Evolutionary conservation across 371 early-diverging fungal genomes (phyloP), one percentile per base, ranked within the genome.

Genomic region (Saksenaea vasiformis): DNA sequence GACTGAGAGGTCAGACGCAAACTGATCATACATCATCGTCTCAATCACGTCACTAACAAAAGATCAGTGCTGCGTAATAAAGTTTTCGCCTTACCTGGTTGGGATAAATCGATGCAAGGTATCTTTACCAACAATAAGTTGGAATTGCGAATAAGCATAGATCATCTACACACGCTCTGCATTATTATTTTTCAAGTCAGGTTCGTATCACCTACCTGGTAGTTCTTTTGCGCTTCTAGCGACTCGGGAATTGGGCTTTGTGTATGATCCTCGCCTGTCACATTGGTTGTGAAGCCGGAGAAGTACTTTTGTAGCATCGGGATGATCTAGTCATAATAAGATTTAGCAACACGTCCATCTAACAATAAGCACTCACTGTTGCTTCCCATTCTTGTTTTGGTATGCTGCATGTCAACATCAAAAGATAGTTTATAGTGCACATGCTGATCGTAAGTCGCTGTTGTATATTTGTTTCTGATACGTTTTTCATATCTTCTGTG

Each of bases 221-320:
- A 80, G 28, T 71, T 73, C 37, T 73, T 73, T 70, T 80, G 78
- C 3, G 74, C 61, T 15, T 74, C 65, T 5, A 78, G 61, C 8
- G 73, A 65, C n/a, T 62, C 63, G 3, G 67, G 63, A 7, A 61
- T 24, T 35, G 65, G 54, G 9, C 65, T 63, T 60, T 68, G 69
- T 15, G 26, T 19, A 1, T 38, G 61, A 8, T 69, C 65, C 15
- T 70, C 67, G n/a, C 56, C 56, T 24, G 67, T 67, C 22, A 62
- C 51, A 43, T 65, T 69, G n/a, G 75, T 68, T 3, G 81, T 76
- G 38, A 87, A 87, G 8, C 85, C 85, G 4, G 86, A 85, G 64
- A 88, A 88, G 62, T 88, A 88, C 54, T 86, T 86, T 74, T 84
- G 84, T 7, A 88, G 66, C 28, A 82, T 81, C 0, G 87, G 80